Percentiles rank a stretch among this genome's conserved stretches.
Conservation (phyloP, 2,329 filamentous ascomycete species). For the Stylonectria norvegica region DNA sequence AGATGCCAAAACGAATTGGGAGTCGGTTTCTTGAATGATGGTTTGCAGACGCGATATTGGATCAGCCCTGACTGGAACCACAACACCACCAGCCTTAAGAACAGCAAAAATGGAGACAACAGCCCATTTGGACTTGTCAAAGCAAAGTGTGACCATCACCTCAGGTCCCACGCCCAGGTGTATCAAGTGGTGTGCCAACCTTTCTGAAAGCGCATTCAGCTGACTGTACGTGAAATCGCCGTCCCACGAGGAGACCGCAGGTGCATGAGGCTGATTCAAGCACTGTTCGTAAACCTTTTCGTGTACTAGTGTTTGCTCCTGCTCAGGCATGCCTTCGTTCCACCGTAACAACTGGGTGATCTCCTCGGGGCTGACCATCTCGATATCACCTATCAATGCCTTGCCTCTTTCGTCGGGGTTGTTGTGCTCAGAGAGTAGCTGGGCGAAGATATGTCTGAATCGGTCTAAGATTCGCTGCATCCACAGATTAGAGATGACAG, state of each 20-base stretch:
- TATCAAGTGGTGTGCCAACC: slow-evolving; percentile 7
- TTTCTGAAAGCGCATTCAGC: slow-evolving; percentile 5
- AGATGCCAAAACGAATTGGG: not conserved
- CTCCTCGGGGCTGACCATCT: too few species aligned
- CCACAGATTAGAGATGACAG: too few species aligned
- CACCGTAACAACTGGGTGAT: too few species aligned
- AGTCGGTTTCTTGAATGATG: not conserved
- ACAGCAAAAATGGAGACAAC: slow-evolving; percentile 2
- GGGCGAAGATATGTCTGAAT: too few species aligned
- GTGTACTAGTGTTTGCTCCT: slow-evolving; percentile 1
- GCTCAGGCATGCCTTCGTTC: too few species aligned
- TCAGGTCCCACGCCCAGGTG: slow-evolving; percentile 4
- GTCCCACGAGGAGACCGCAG: slow-evolving; percentile 24
- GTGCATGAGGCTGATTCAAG: slow-evolving; percentile 3
- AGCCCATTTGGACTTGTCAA: slow-evolving; percentile 15
- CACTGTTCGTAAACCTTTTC: not conserved
- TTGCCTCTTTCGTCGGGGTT: too few species aligned
- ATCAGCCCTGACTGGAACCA: not conserved
- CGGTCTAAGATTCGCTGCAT: too few species aligned
- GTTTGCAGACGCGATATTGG: not conserved
- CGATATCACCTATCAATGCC: too few species aligned
- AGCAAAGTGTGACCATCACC: slow-evolving; percentile 10
- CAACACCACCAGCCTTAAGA: not conserved
- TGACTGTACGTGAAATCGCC: slow-evolving; percentile 20
- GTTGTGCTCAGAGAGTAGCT: too few species aligned